Percentiles rank a stretch among this genome's conserved stretches.
These are phyloP conservation scores for Gynandropsis gynandra DNA, from an alignment of 345 rosid genomes.

Conservation along the genomic window DNA sequence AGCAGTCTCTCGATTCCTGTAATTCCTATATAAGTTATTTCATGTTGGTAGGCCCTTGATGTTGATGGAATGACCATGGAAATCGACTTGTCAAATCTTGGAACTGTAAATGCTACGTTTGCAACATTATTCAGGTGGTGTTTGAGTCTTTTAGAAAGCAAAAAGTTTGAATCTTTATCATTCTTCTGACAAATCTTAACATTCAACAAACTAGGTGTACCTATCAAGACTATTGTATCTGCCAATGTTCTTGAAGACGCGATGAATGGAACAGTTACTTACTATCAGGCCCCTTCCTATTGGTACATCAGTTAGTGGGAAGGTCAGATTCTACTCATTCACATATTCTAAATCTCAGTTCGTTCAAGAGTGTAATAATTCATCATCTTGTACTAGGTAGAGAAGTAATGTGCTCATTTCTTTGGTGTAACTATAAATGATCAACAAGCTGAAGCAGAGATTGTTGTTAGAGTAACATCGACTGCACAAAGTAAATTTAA, in stretches of 20 bases:
- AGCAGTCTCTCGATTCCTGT: no score
- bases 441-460: no score
- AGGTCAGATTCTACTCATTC: no score
- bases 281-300: conserved; percentile 95
- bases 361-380: conserved; percentile 9
- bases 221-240: conserved; percentile 93
- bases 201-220: conserved; percentile 93
- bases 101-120: conserved; percentile 96
- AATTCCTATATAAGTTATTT: no score
- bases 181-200: no score
- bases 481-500: no score
- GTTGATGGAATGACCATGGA: conserved; percentile 90
- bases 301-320: conserved; percentile 95
- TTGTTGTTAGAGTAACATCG: no score
- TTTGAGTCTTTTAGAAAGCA: no score
- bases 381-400: conserved; percentile 63
- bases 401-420: no score
- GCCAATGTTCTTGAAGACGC: conserved; percentile 99
- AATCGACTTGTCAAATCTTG: conserved; percentile 91
- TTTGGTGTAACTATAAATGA: no score
- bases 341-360: background rate
- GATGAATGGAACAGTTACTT: conserved; percentile 89
- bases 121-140: conserved; percentile 92
- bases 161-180: no score
- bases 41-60: no score